Percentiles rank a stretch among this genome's conserved stretches.
Evolutionary conservation across 1,284 basidiomycete genomes (phyloP).

Genomic region (Austroboletus niveus): DNA sequence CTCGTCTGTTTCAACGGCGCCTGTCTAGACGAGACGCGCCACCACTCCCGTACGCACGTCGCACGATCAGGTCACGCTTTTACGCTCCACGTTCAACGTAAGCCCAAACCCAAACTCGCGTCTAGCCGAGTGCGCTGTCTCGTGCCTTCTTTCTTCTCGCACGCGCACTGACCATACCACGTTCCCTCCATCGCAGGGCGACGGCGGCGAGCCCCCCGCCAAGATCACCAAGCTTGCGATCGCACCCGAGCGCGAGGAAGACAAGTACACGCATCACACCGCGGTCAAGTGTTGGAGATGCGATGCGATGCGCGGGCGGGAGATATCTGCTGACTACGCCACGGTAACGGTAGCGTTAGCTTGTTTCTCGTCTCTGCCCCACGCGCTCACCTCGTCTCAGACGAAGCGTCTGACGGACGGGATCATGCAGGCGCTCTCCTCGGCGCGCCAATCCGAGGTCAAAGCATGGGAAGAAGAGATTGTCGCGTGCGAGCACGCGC

Average conservation of each 20-base stretch:
- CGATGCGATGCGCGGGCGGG: conserved; percentile 50
- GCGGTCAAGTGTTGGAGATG: conserved; percentile 79
- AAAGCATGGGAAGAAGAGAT: conserved; percentile 99
- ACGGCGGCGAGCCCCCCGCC: conserved; percentile 72
- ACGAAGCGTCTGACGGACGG: conserved; percentile 62
- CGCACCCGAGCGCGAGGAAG: conserved; percentile 80
- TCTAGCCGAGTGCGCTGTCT: conserved; percentile 56
- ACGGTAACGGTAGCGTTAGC: conserved; percentile 3
- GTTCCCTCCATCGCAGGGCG: not conserved
- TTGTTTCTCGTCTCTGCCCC: too few relatives aligned
- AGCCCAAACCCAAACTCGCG: conserved; percentile 58
- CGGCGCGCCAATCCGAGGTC: conserved; percentile 90
- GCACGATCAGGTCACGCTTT: conserved; percentile 74
- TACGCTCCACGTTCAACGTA: conserved; percentile 82
- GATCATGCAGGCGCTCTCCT: conserved; percentile 82
- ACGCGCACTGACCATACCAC: too few relatives aligned
- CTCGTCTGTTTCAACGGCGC: conserved; percentile 93
- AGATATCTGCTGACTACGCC: conserved; percentile 33
- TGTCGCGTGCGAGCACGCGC: conserved; percentile 82
- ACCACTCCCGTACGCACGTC: conserved; percentile 74
- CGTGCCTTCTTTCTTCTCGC: not conserved
- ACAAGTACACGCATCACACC: conserved; percentile 77
- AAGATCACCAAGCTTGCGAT: conserved; percentile 92
- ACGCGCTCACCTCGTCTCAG: conserved; percentile 27
- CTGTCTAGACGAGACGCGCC: conserved; percentile 61